phyloP scores from a whole-genome alignment of 2,329 filamentous ascomycete species.

The Exophiala sp. region DNA sequence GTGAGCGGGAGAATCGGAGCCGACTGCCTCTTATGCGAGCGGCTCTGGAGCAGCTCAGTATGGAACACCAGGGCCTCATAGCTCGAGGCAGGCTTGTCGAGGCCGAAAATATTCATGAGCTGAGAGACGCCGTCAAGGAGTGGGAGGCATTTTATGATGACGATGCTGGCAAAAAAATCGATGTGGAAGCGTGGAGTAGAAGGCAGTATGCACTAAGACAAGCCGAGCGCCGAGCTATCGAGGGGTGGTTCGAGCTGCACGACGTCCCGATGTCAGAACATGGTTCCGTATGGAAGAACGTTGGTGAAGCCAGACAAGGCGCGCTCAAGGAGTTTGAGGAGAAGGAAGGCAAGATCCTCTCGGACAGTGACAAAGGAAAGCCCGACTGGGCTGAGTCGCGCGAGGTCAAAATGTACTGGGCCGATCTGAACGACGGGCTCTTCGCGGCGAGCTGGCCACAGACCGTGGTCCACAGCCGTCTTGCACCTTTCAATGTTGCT shows the following conservation, averaged over 20 bases:
- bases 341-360: conserved; percentile 1
- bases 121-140: conserved; percentile 7
- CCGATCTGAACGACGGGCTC: conserved; percentile 43
- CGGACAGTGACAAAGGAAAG: conserved; percentile 17
- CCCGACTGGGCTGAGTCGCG: conserved; percentile 30
- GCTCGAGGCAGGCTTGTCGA: conserved; percentile 5
- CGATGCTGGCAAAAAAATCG: conserved; percentile 6
- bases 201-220: conserved; percentile 2
- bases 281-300: conserved; percentile 12
- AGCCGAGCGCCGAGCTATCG: conserved; percentile 16
- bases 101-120: background rate
- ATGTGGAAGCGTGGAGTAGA: conserved; percentile 1
- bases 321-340: conserved; percentile 11
- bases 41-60: conserved; percentile 17
- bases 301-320: conserved; percentile 11
- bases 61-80: conserved; percentile 17
- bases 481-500: conserved; percentile 32
- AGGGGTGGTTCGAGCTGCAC: conserved; percentile 14
- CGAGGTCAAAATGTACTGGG: conserved; percentile 46
- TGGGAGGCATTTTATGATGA: conserved; percentile 4
- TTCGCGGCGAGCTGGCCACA: conserved; percentile 49
- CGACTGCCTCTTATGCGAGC: conserved; percentile 10
- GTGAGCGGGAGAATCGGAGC: conserved; percentile 9
- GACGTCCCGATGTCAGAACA: conserved; percentile 7
- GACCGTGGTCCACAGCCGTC: conserved; percentile 41